phyloP scores from a whole-genome alignment of 2,329 filamentous ascomycete genomes.

The Aspergillus uvarum region DNA sequence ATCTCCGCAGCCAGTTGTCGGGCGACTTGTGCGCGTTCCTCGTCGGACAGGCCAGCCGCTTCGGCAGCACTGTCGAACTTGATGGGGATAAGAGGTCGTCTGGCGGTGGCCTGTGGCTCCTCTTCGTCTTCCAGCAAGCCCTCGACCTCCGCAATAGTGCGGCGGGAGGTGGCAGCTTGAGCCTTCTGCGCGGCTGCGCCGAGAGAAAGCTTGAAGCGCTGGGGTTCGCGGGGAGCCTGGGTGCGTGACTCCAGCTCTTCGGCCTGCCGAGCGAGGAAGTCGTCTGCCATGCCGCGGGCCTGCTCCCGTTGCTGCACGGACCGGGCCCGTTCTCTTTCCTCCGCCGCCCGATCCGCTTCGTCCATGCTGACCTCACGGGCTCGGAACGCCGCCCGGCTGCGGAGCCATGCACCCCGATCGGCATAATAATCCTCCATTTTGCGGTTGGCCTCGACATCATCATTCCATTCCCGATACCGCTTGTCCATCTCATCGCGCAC shows the following conservation, averaged over 20 bases:
- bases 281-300: conserved; percentile 81
- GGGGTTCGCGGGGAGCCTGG: conserved; percentile 55
- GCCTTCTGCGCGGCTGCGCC: conserved; percentile 81
- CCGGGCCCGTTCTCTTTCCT: conserved; percentile 71
- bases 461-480: conserved; percentile 78
- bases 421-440: conserved; percentile 81
- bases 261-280: conserved; percentile 82
- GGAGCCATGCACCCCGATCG: conserved; percentile 80
- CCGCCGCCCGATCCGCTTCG: conserved; percentile 75
- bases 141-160: conserved; percentile 91
- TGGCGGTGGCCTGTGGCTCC: conserved; percentile 66
- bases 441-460: conserved; percentile 74
- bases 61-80: conserved; percentile 71
- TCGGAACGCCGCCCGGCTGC: conserved; percentile 73
- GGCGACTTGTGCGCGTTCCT: conserved; percentile 81
- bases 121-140: conserved; percentile 94
- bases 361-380: conserved; percentile 74
- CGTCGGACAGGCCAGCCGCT: conserved; percentile 71
- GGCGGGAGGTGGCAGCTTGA: conserved; percentile 59
- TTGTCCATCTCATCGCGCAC: conserved; percentile 68
- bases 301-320: conserved; percentile 72
- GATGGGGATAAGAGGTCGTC: conserved; percentile 77
- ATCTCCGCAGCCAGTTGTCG: conserved; percentile 85
- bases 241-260: conserved; percentile 63
- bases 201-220: conserved; percentile 88